These are phyloP conservation scores for Asclepias syriaca DNA, from an alignment of 257 asterid genomes.

Conservation along the genomic window DNA sequence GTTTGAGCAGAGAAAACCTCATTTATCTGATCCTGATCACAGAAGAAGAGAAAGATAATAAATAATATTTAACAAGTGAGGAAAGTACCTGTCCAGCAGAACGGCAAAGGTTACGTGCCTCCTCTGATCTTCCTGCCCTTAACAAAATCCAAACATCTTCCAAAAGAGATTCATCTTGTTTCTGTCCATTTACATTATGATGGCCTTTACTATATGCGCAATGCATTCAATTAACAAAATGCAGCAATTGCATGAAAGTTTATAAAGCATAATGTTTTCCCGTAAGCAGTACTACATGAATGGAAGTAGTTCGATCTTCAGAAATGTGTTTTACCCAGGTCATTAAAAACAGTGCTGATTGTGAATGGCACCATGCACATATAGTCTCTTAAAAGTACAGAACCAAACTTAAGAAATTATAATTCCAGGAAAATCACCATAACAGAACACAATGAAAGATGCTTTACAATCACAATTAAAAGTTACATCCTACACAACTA, in stretches of 20 bases:
- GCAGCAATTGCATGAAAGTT: background rate
- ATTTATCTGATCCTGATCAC: conserved; percentile 2
- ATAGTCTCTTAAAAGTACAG: background rate
- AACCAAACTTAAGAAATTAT: background rate
- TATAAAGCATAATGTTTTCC: background rate
- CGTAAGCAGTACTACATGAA: background rate
- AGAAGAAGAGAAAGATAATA: background rate
- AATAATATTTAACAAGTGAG: conserved; percentile 13
- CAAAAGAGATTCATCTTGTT: conserved; percentile 93
- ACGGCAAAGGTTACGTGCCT: conserved; percentile 83
- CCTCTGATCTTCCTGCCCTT: conserved; percentile 94
- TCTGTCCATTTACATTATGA: conserved; percentile 35
- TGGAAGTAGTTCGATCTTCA: background rate
- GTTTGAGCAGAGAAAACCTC: conserved; percentile 29
- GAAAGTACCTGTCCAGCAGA: conserved; percentile 89
- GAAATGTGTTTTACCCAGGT: conserved; percentile 4
- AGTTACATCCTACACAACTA: background rate
- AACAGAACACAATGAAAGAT: background rate
- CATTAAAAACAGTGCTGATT: background rate
- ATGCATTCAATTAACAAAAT: background rate
- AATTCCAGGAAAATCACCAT: background rate
- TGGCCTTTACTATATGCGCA: background rate
- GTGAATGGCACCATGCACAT: background rate
- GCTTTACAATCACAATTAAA: background rate
- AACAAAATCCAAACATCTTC: conserved; percentile 93